Base-by-base conservation (phyloP, 129 eudicot species). In the Pittosporum tobira region DNA sequence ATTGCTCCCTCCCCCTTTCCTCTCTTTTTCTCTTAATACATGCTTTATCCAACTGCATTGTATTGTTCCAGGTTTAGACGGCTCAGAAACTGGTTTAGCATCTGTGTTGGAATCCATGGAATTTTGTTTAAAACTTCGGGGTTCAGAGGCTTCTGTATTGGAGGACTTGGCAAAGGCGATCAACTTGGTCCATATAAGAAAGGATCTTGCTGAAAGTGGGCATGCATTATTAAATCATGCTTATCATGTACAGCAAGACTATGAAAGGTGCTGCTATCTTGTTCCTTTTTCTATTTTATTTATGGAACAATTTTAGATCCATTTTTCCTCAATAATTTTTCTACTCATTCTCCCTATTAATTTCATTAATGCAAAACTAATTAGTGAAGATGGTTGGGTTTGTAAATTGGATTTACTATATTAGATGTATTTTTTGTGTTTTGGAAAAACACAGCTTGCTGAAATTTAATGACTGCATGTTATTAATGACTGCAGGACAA, bases 161-260 rank as follows among this genome's bases (percentile, higher is more conserved):
- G 99, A 93, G 75, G 96, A 87, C 70, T 68, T 93, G 82, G 85
- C 77, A 62, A 84, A 83, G 65, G 96, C 99, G 57, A 81, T 87
- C 52, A 70, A 79, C 68, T 76, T 93, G 83, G 91, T 87, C 29
- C 94, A 87, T 75, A 78, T 73, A 61, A 75, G 85, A 51, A 59
- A 77, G 67, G 84, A 81, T 75, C 95, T 93, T 31, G 91, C 77
- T 64, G 96, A 87, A 66, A 93, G 99, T 63, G 96, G 99, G 45
- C 96, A 67, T 74, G 63, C 94, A 9, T 70, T 87, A 77, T 64
- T 93, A 67, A 71, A 68, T 66, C 99, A 93, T 77, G 99, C 96
- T 52, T 77, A 83, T 67, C 74, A 71, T 74, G 78, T 81, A 36
- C 94, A 78, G 63, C 83, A 83, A 64, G 99, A 87, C 57, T 76